Conservation (phyloP, 192 early-diverging fungal species). For the Backusella liffmaniae region DNA sequence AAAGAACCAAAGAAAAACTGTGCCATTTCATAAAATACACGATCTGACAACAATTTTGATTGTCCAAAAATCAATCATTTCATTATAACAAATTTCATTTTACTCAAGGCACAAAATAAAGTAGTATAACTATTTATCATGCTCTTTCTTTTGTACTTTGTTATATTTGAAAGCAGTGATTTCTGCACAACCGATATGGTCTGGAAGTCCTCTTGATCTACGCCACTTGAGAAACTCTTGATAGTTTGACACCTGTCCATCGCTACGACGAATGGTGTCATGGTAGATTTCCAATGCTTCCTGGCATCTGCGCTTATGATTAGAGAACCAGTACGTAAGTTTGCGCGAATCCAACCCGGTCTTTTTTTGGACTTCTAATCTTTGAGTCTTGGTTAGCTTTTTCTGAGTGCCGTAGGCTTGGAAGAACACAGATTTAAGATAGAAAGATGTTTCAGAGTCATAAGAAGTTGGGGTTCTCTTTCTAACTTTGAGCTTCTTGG, state of each 20-base stretch:
- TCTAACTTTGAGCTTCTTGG: background rate
- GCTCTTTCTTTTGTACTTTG: background rate
- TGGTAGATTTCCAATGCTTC: background rate
- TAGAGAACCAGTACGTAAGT: constrained; percentile 34
- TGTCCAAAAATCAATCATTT: too few relatives aligned
- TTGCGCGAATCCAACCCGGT: constrained; percentile 23
- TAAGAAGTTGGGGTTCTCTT: constrained; percentile 12
- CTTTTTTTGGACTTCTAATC: background rate
- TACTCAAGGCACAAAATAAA: background rate
- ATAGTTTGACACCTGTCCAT: background rate
- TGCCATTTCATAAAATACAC: too few relatives aligned
- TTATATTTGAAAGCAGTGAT: background rate
- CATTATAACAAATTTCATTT: background rate
- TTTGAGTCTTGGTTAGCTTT: constrained; percentile 19
- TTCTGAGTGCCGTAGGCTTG: background rate
- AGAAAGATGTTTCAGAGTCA: background rate
- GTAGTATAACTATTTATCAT: background rate
- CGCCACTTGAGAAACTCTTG: background rate
- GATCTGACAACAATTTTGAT: too few relatives aligned
- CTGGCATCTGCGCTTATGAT: constrained; percentile 21
- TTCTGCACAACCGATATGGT: background rate
- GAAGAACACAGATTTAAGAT: constrained; percentile 19
- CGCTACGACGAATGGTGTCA: background rate
- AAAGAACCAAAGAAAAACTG: background rate
- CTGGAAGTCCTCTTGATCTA: background rate